phyloP scores from a whole-genome alignment of 2,329 filamentous ascomycete species.

The Trichophyton benhamiae region DNA sequence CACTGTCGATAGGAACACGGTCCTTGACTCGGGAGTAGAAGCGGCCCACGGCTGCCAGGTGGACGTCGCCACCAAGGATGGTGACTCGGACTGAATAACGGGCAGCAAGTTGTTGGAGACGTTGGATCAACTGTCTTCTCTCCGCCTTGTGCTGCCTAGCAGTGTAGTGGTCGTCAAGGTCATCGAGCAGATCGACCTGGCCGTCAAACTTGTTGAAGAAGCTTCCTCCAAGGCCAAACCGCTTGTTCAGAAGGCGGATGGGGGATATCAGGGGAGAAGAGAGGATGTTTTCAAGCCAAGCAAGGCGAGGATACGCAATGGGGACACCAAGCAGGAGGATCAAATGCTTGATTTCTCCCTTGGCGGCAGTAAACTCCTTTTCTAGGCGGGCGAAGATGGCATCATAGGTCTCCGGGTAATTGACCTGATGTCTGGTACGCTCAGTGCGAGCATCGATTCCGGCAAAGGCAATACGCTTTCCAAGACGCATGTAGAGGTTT shows the following conservation, averaged over 20 bases:
- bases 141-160: slow-evolving; percentile 83
- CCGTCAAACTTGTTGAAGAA: slow-evolving; percentile 94
- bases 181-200: slow-evolving; percentile 51
- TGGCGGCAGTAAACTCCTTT: slow-evolving; percentile 38
- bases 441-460: slow-evolving; percentile 52
- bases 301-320: slow-evolving; percentile 60
- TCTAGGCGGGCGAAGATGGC: slow-evolving; percentile 46
- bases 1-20: slow-evolving; percentile 44
- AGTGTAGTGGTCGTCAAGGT: slow-evolving; percentile 66
- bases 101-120: slow-evolving; percentile 48
- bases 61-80: slow-evolving; percentile 53
- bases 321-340: slow-evolving; percentile 57
- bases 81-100: slow-evolving; percentile 46
- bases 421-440: slow-evolving; percentile 85
- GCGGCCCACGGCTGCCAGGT: slow-evolving; percentile 51
- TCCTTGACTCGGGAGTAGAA: slow-evolving; percentile 52
- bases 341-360: slow-evolving; percentile 49
- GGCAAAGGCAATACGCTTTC: slow-evolving; percentile 51
- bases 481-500: slow-evolving; percentile 51
- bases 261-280: slow-evolving; percentile 76
- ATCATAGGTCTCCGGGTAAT: slow-evolving; percentile 58
- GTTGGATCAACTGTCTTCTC: slow-evolving; percentile 58
- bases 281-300: slow-evolving; percentile 93
- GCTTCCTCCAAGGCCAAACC: slow-evolving; percentile 73
- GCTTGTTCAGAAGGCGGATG: slow-evolving; percentile 77